Evolutionary conservation across 768 basidiomycete species (phyloP).

Genomic region (Russula lepida): DNA sequence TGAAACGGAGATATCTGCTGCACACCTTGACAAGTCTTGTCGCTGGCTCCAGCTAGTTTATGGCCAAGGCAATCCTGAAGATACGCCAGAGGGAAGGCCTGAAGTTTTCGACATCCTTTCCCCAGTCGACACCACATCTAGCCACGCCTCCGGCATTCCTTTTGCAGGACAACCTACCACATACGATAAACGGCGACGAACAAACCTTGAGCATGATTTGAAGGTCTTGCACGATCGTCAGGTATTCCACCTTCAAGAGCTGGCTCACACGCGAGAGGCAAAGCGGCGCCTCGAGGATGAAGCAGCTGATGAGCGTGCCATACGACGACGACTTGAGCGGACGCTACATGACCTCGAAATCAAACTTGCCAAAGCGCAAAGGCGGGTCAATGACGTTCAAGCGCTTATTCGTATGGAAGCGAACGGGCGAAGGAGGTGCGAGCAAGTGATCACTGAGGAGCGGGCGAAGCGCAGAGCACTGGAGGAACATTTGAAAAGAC

Average conservation of each 20-base stretch:
- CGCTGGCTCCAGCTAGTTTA: constrained; percentile 45
- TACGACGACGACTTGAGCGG: constrained; percentile 23
- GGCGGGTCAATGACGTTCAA: constrained; percentile 2
- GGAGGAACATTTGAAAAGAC: constrained; percentile 3
- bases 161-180: background rate
- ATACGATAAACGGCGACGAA: constrained; percentile 7
- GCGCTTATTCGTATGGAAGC: constrained; percentile 7
- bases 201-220: constrained; percentile 31
- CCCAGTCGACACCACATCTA: background rate
- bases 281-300: constrained; percentile 42
- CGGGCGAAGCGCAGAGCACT: constrained; percentile 3
- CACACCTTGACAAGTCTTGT: constrained; percentile 35
- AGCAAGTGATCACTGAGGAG: constrained; percentile 5
- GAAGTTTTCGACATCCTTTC: background rate
- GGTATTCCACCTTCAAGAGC: constrained; percentile 23
- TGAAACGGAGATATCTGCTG: constrained; percentile 25
- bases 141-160: background rate
- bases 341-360: constrained; percentile 12
- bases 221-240: constrained; percentile 33
- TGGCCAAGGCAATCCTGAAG: constrained; percentile 25
- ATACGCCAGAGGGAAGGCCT: background rate
- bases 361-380: constrained; percentile 2
- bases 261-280: constrained; percentile 29
- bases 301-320: constrained; percentile 20
- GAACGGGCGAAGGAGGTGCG: constrained; percentile 7